Conservation (phyloP, 352 stramenopile genomes). For the Globisporangium cystogenes region DNA sequence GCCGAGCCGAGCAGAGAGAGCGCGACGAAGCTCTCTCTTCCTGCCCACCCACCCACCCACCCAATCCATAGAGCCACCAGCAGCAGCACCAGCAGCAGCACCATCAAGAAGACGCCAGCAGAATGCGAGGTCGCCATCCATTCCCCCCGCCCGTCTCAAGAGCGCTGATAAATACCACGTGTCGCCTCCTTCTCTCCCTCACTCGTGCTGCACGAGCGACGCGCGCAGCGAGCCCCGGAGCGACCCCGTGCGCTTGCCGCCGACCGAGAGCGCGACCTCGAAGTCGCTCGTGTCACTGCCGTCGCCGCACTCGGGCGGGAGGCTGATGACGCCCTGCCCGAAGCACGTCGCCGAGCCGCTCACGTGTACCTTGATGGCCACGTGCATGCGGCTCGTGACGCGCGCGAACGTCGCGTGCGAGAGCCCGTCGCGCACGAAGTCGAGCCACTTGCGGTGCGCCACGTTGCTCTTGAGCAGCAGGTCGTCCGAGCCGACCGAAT, state of each 20-base stretch:
- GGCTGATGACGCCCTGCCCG: slow-evolving; percentile 61
- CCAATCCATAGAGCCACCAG: too few relatives aligned
- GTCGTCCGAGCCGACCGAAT: slow-evolving; percentile 25
- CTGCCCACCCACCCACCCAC: too few relatives aligned
- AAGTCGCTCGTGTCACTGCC: slow-evolving; percentile 22
- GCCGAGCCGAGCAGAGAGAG: too few relatives aligned
- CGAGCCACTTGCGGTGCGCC: slow-evolving; percentile 35
- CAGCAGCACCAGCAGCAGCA: too few relatives aligned
- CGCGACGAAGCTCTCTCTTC: too few relatives aligned
- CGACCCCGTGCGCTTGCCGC: slow-evolving; percentile 48
- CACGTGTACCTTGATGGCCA: slow-evolving; percentile 61
- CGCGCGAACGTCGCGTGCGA: slow-evolving; percentile 54
- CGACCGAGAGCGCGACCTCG: slow-evolving; percentile 47
- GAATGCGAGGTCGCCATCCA: too few relatives aligned
- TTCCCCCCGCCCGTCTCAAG: too few relatives aligned
- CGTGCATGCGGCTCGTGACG: slow-evolving; percentile 53
- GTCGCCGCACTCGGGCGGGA: slow-evolving; percentile 27
- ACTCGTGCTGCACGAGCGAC: slow-evolving; percentile 20
- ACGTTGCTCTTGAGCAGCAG: slow-evolving; percentile 40
- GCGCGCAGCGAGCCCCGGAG: slow-evolving; percentile 42
- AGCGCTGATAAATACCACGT: slow-evolving; percentile 5
- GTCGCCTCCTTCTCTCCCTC: slow-evolving; percentile 3
- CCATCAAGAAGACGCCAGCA: too few relatives aligned
- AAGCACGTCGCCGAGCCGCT: slow-evolving; percentile 38
- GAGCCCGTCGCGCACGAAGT: slow-evolving; percentile 45